Conservation (phyloP, 1,284 basidiomycete species). For the Coniferiporia sulphurascens region DNA sequence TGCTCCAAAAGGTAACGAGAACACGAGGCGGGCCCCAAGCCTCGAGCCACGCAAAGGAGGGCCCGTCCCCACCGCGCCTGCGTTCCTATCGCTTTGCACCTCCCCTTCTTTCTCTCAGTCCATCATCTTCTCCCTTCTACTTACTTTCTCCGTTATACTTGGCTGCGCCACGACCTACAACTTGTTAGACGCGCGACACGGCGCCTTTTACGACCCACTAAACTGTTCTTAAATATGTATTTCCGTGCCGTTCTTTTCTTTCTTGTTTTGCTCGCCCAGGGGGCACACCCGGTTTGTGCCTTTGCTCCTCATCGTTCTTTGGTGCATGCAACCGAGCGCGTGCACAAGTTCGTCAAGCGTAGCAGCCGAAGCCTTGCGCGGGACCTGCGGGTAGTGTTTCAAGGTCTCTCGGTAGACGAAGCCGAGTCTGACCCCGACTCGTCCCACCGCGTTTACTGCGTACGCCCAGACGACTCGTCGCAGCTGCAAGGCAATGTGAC, state of each 20-base stretch:
- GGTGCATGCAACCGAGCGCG: conserved; percentile 20
- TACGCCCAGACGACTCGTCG: conserved; percentile 11
- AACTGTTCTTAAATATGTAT: conserved; percentile 5
- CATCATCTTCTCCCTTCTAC: background rate
- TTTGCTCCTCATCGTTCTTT: conserved; percentile 16
- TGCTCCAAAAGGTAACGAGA: background rate
- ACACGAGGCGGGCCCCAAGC: background rate
- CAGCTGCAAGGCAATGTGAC: conserved; percentile 3
- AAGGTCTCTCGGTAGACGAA: conserved; percentile 37
- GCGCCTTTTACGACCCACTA: background rate
- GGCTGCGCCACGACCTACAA: background rate
- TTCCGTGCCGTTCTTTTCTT: conserved; percentile 5
- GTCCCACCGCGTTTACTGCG: conserved; percentile 15
- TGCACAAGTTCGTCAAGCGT: conserved; percentile 40
- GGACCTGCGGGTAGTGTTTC: conserved; percentile 62
- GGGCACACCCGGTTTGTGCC: background rate
- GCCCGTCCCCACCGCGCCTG: background rate
- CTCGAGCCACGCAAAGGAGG: too few species aligned
- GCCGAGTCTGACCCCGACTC: background rate
- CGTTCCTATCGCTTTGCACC: background rate
- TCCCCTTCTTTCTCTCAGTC: background rate
- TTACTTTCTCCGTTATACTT: conserved; percentile 1
- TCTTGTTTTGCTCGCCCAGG: conserved; percentile 13
- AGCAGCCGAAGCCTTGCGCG: conserved; percentile 56
- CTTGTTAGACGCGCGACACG: background rate